phyloP scores from a whole-genome alignment of 805 yeast species.

The Maudiozyma serrabonitensis region DNA sequence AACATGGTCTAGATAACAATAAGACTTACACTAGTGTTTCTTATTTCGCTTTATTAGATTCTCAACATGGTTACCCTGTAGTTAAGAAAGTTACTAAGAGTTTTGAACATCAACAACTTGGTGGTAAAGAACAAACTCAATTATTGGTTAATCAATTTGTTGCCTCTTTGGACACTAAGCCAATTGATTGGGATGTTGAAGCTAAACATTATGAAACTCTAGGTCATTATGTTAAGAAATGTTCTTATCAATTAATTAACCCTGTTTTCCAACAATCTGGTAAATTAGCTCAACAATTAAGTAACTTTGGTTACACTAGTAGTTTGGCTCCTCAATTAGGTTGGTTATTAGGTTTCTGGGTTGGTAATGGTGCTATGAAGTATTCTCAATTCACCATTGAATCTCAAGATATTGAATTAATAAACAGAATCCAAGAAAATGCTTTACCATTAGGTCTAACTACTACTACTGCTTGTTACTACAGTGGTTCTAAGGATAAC shows the following conservation, averaged over 20 bases:
- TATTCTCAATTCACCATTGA: constrained; percentile 17
- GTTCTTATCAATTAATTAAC: constrained; percentile 29
- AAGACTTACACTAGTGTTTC: constrained; percentile 15
- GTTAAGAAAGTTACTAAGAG: constrained; percentile 4
- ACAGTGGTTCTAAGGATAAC: neutral
- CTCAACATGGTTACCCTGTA: constrained; percentile 3
- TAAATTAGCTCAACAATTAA: constrained; percentile 10
- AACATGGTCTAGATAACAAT: constrained; percentile 6
- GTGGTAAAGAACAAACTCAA: constrained; percentile 12
- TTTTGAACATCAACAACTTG: constrained; percentile 11
- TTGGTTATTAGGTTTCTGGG: constrained; percentile 34
- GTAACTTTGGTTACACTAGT: constrained; percentile 8
- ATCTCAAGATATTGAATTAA: constrained; percentile 13
- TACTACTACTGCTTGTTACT: constrained; percentile 1
- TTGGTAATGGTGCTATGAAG: constrained; percentile 22
- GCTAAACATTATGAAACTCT: constrained; percentile 29
- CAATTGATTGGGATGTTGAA: constrained; percentile 35
- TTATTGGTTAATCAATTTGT: constrained; percentile 19
- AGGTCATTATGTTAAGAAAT: constrained; percentile 20
- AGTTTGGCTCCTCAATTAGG: constrained; percentile 18
- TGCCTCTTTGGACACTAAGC: constrained; percentile 6
- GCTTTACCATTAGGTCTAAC: constrained; percentile 1
- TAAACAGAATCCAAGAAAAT: constrained; percentile 15
- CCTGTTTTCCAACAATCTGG: constrained; percentile 30
- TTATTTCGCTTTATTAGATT: constrained; percentile 16